A percentile compares a stretch with the other conserved stretches of the same genome.
Evolutionary conservation across 345 rosid genomes (phyloP).

Genomic region (Eucalyptus lansdowneana): DNA sequence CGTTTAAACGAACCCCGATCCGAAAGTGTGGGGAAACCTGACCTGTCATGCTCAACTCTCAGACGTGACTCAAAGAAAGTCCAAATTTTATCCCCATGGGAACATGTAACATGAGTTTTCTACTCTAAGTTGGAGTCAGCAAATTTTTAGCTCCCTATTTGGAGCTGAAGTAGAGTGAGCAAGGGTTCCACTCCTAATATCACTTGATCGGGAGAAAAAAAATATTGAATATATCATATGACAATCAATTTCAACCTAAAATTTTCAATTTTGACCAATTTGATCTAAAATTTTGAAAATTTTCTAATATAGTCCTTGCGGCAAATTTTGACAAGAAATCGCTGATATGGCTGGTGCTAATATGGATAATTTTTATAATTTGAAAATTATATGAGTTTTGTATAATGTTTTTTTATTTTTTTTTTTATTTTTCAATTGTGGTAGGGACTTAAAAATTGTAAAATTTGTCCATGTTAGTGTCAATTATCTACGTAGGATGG

Average conservation of each 20-base stretch:
- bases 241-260: not conserved
- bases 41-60: not conserved
- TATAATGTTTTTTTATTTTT: too few relatives aligned
- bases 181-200: not conserved
- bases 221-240: not conserved
- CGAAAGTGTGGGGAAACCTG: not conserved
- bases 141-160: not conserved
- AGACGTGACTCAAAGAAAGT: not conserved
- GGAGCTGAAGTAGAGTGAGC: not conserved
- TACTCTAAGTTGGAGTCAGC: not conserved
- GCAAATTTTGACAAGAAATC: not conserved
- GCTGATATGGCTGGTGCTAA: fast-evolving
- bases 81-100: not conserved
- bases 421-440: not conserved
- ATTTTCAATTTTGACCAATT: not conserved
- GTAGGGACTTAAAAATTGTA: not conserved
- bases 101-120: not conserved
- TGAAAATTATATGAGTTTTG: not conserved
- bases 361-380: not conserved
- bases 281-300: not conserved
- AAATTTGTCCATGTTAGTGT: not conserved
- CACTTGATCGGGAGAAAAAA: not conserved
- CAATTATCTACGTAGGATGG: not conserved
- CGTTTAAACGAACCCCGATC: not conserved
- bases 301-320: fast-evolving